Evolutionary conservation across 306 rosid species (phyloP).

Genomic region (Cotoneaster glaucophyllus): DNA sequence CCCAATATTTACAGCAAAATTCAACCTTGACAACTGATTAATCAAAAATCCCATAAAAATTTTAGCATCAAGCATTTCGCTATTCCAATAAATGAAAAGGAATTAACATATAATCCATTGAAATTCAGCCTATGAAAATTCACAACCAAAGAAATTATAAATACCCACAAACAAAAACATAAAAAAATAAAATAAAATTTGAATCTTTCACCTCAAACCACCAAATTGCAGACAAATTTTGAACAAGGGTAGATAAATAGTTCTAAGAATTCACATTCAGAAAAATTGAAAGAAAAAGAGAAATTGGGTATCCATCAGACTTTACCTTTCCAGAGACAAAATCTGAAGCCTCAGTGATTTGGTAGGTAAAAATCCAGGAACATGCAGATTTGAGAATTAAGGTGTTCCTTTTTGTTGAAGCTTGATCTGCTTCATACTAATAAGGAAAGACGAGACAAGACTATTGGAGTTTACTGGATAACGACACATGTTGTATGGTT

Average conservation of each 20-base stretch:
- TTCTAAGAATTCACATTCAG: not conserved
- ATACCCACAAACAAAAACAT: slow-evolving; percentile 1
- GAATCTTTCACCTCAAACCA: not conserved
- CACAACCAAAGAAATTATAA: not conserved
- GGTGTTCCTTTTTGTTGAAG: not conserved
- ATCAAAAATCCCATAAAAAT: not conserved
- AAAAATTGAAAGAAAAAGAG: not conserved
- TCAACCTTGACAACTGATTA: not conserved
- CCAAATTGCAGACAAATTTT: not conserved
- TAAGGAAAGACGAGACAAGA: not conserved
- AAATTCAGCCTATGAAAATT: not conserved
- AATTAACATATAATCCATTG: not conserved
- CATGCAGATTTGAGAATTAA: not conserved
- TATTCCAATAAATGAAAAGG: not conserved
- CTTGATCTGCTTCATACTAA: not conserved
- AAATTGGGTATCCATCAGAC: not conserved
- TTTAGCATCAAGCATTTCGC: not conserved
- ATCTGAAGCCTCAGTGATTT: not conserved
- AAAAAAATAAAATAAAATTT: not conserved
- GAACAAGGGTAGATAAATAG: not conserved
- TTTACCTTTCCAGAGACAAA: not conserved
- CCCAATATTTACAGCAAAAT: not conserved
- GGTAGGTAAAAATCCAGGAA: not conserved
- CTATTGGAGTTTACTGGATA: not conserved
- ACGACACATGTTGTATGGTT: not conserved